Base-by-base conservation (phyloP, 75 land plant genomes). In the Gnetum montanum region DNA sequence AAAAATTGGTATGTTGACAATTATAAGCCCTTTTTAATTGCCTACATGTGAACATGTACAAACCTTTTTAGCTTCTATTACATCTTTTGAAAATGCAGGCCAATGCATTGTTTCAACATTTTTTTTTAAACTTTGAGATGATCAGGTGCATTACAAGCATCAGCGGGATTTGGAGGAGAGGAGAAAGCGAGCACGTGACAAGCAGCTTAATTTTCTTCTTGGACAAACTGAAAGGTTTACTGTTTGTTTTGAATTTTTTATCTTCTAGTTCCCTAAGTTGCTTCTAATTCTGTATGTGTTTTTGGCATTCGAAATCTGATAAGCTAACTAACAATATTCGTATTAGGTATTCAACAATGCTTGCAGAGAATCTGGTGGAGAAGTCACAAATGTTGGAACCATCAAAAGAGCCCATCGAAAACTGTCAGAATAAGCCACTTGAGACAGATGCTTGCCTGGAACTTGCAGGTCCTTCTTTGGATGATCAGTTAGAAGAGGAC, bases 161-260 rank as follows among this genome's bases (percentile, higher is more conserved):
- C 99, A 86, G 47, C 49, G 81, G 58, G 83, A 83, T 69, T 60
- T 84, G 46, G 99, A 95, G 55, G 92, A 81, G 34, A 86, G 67
- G 58, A 86, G 84, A 71, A 95, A 95, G 61, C 91, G 83, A 54
- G 89, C 89, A 33, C 83, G 86, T 43, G 99, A 95, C 71, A 95
- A 90, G 60, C 99, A 95, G 53, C 83, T 95, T 50, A 88, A 95
- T 73, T 90, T 80, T 67, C 88, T 95, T 71, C 54, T 95, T 33
- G 99, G 99, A 6, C 99, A 95, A 60, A 95, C 99, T n/a, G 99
- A 95, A 68, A 85, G 98, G 98, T 94, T n/a, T n/a, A n/a, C n/a
- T n/a, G n/a, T n/a, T n/a, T n/a, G 57, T 23, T 36, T 20, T 19
- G 6, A 4, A 23, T 60, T 34, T 30, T 12, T 12, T 11, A 4